These are phyloP conservation scores for Gyrodon lividus DNA, from an alignment of 768 basidiomycete genomes.

Conservation along the genomic window DNA sequence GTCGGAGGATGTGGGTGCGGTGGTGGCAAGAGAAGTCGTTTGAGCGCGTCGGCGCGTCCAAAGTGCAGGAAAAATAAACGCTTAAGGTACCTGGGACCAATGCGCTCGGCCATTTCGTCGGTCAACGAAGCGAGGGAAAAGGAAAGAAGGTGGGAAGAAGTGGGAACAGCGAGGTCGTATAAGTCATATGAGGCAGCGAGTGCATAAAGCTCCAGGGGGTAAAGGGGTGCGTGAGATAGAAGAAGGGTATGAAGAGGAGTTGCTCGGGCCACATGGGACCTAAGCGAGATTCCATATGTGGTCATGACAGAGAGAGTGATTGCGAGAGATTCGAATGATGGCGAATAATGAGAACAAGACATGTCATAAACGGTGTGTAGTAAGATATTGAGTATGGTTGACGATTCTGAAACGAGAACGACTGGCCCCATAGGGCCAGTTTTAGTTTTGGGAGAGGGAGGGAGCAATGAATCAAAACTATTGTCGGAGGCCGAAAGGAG, in stretches of 20 bases:
- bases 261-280: slow-evolving; percentile 45
- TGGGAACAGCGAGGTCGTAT: slow-evolving; percentile 70
- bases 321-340: slow-evolving; percentile 57
- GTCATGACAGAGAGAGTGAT: slow-evolving; percentile 55
- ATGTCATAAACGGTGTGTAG: slow-evolving; percentile 72
- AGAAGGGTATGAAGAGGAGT: slow-evolving; percentile 59
- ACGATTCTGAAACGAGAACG: slow-evolving; percentile 58
- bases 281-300: slow-evolving; percentile 58
- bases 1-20: slow-evolving; percentile 78
- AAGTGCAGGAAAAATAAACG: slow-evolving; percentile 83
- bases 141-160: slow-evolving; percentile 73
- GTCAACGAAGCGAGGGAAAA: slow-evolving; percentile 65
- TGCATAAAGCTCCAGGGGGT: slow-evolving; percentile 71
- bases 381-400: slow-evolving; percentile 66
- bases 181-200: slow-evolving; percentile 67
- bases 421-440: slow-evolving; percentile 49
- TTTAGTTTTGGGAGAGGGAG: slow-evolving; percentile 38
- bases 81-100: slow-evolving; percentile 77
- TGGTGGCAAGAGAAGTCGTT: slow-evolving; percentile 71
- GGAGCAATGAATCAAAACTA: slow-evolving; percentile 58
- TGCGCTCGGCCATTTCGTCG: slow-evolving; percentile 66
- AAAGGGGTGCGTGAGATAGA: slow-evolving; percentile 63
- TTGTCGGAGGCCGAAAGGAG: slow-evolving; percentile 64
- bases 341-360: slow-evolving; percentile 73
- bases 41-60: slow-evolving; percentile 78